Conservation (phyloP, 2,329 filamentous ascomycete genomes). For the Aspergillus texensis region DNA sequence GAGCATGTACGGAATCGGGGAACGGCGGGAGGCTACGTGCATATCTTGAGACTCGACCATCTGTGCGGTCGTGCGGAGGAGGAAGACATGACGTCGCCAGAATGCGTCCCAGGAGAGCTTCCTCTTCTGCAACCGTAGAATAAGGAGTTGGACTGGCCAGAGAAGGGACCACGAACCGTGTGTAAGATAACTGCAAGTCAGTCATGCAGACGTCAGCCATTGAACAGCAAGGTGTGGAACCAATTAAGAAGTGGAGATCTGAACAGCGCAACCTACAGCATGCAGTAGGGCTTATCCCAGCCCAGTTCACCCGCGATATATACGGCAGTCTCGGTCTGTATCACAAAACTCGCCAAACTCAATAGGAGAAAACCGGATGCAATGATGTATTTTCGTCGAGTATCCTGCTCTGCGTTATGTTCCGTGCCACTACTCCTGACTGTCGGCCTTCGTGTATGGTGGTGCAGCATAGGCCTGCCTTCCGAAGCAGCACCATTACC, state of each 20-base stretch:
- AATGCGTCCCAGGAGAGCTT: conserved; percentile 80
- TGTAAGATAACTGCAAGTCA: conserved; percentile 68
- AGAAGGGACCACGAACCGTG: conserved; percentile 91
- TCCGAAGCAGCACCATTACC: conserved; percentile 33
- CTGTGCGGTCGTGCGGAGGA: conserved; percentile 68
- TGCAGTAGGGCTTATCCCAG: conserved; percentile 99
- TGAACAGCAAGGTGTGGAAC: not conserved
- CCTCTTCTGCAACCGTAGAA: conserved; percentile 78
- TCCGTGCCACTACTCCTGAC: conserved; percentile 80
- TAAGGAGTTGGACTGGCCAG: conserved; percentile 80
- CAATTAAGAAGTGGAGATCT: not conserved
- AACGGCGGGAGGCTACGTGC: conserved; percentile 55
- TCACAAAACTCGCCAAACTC: conserved; percentile 82
- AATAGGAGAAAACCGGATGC: conserved; percentile 81
- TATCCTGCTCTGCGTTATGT: conserved; percentile 63
- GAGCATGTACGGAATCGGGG: conserved; percentile 72
- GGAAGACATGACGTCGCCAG: conserved; percentile 72
- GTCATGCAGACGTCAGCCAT: conserved; percentile 2
- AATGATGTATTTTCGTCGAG: conserved; percentile 81
- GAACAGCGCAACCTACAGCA: conserved; percentile 67
- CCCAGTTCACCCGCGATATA: conserved; percentile 90
- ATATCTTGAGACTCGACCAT: conserved; percentile 85
- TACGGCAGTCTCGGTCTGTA: conserved; percentile 93
- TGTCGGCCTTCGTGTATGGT: conserved; percentile 61
- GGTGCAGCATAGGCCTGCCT: conserved; percentile 43